Evolutionary conservation across 176 grass and related monocot species (phyloP).

Genomic region (Dactylis glomerata): DNA sequence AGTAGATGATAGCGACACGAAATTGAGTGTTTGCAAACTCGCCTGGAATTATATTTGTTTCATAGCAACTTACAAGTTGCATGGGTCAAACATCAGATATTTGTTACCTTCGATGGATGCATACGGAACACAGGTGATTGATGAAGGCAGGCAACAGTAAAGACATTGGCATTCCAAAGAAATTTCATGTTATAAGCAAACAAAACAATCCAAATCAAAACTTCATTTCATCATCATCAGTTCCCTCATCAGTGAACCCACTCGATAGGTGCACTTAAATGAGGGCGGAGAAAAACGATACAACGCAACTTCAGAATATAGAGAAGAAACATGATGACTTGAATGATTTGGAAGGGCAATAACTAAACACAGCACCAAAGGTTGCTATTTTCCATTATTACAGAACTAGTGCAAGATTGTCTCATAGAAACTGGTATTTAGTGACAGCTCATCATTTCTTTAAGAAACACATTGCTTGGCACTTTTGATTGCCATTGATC

Average conservation of each 20-base stretch:
- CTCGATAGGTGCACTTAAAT: not conserved
- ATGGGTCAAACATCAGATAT: too few species aligned
- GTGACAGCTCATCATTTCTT: not conserved
- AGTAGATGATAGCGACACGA: not conserved
- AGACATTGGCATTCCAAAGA: too few species aligned
- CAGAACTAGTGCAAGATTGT: not conserved
- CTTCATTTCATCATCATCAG: not conserved
- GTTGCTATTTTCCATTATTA: constrained; percentile 38
- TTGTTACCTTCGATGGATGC: not conserved
- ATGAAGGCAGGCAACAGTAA: not conserved
- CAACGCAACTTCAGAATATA: not conserved
- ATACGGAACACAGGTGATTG: not conserved
- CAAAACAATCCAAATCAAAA: not conserved
- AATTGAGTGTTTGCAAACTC: not conserved
- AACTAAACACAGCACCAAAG: not conserved
- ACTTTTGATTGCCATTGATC: not conserved
- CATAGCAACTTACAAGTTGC: too few species aligned
- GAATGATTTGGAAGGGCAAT: not conserved
- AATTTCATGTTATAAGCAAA: not conserved
- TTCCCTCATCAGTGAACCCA: not conserved
- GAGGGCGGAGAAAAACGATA: not conserved
- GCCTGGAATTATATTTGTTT: too few species aligned
- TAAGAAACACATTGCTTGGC: not conserved
- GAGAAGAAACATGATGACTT: not conserved
- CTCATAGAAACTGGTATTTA: not conserved